A percentile compares a stretch with the other conserved stretches of the same genome.
Conservation (phyloP, 2,329 filamentous ascomycete species). For the Leptographium radiaticola region DNA sequence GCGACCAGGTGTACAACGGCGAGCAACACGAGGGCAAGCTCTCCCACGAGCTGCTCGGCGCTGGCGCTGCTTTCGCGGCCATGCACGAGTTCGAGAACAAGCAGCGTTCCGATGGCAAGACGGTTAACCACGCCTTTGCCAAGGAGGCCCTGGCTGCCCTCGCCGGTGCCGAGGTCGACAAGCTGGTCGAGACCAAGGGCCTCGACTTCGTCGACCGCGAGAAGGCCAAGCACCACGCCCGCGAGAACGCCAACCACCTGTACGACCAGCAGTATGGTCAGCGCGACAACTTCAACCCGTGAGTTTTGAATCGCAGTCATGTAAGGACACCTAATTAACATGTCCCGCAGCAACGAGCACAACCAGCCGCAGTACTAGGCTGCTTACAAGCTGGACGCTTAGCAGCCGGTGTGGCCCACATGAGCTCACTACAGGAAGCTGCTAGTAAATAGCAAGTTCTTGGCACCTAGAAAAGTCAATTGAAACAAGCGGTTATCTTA, state of each 20-base stretch:
- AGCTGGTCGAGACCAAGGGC: slow-evolving; percentile 60
- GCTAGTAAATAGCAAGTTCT: neutral
- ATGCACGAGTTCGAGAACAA: slow-evolving; percentile 71
- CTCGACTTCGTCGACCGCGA: slow-evolving; percentile 44
- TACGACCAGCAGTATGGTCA: slow-evolving; percentile 50
- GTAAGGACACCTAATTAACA: neutral
- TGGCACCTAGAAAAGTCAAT: neutral
- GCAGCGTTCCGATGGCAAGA: slow-evolving; percentile 58
- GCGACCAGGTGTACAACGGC: slow-evolving; percentile 28
- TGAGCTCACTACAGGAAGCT: neutral
- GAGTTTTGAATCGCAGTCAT: slow-evolving; percentile 16
- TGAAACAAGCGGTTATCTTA: neutral
- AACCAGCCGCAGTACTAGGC: slow-evolving; percentile 1
- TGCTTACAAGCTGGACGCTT: neutral
- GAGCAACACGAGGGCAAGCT: slow-evolving; percentile 45
- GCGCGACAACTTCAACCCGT: slow-evolving; percentile 43
- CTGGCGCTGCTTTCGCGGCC: slow-evolving; percentile 64
- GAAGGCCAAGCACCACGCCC: slow-evolving; percentile 44
- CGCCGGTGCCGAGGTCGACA: slow-evolving; percentile 64
- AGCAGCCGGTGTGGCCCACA: neutral
- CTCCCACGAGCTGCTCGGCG: slow-evolving; percentile 62
- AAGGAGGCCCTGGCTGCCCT: slow-evolving; percentile 65
- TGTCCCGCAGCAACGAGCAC: neutral
- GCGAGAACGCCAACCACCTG: slow-evolving; percentile 42
- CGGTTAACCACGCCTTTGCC: slow-evolving; percentile 59